Evolutionary conservation across 352 stramenopile species (phyloP), one percentile per base, ranked within the genome.

Genomic region (Globisporangium spiculum): DNA sequence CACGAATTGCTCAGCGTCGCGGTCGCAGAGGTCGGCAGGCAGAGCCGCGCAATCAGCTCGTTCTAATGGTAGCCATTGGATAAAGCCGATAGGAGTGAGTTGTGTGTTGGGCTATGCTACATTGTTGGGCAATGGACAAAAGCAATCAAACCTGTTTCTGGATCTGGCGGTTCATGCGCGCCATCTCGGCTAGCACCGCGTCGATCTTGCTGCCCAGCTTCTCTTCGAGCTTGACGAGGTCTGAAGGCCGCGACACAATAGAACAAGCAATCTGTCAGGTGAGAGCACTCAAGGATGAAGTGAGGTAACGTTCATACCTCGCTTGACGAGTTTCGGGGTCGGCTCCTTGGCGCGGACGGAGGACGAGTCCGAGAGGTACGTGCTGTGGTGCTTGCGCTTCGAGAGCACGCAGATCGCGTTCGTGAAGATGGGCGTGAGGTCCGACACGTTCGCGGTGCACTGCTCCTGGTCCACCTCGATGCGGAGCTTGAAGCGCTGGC

Each of bases 321-420:
- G 71, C 67, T 89, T 91, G 27, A 85, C 46, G 60, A 90, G 60
- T 64, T 93, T 93, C 10, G 84, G 61, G 20, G 80, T 74, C 7
- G 85, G 75, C 41, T 91, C 83, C 64, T 84, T 86, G 2, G 54
- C 58, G 20, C 79, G 78, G 20, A 72, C 70, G 10, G 79, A 75
- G 26, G 79, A 75, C 34, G 76, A 75, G 53, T 90, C 82, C 0
- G 78, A 81, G 54, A 59, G 72, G 67, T 75, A 78, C 36, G 74
- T 68, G 38, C 54, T 81, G 67, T 71, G 84, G 41, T 92, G 82
- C 69, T 96, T 96, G 58, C 88, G 81, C 74, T 96, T 96, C 10
- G 88, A 96, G 16, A 96, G 68, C 14, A 96, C 88, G 67, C 86
- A 96, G 60, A 96, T 96, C 8, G 88, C 82, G 68, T 91, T 94